Base-by-base conservation (phyloP, 352 stramenopile genomes). In the Globisporangium radiosum region DNA sequence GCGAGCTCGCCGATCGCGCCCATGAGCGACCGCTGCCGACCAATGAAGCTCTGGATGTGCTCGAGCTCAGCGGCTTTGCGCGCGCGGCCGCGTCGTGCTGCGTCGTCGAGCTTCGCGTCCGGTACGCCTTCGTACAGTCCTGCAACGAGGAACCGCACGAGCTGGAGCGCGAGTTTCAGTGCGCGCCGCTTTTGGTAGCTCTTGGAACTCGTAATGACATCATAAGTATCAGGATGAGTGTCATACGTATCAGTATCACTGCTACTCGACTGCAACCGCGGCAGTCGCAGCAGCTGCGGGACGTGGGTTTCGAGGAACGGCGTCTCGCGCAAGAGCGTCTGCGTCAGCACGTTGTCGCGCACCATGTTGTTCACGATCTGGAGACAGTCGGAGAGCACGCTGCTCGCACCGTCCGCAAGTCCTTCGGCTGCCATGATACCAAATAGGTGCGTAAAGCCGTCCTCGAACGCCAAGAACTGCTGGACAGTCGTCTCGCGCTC, bases 341-440 rank as follows among this genome's bases (percentile, higher is more conserved):
- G 83, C 43, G 81, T 89, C 77, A 90, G 88, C 19, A 78, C 59
- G 57, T 92, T 92, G 63, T 90, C 80, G 38, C 74, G 65, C 44
- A 92, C 38, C 78, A 92, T 90, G 61, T 92, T 90, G 65, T 81
- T 85, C 8, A 92, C 67, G 57, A 90, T 90, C 58, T 90, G 77
- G 17, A 92, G 60, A 55, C 83, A 90, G 53, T 92, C 83, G 0
- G 76, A 76, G 17, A 87, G 64, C 11, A 92, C 83, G 15, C 56
- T 78, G 40, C 68, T 85, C 40, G 40, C 40, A 6, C 75, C 68
- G 36, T 87, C 49, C 33, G 8, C 69, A 11, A 86, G 63, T 7
- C 75, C 80, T 62, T 92, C 83, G 2, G 60, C 63, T 37, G 89
- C 77, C 66, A 92, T 85, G 57, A 92, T 92, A 57, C 81, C 68